phyloP scores from a whole-genome alignment of 345 rosid genomes.

The Syzygium oleosum region DNA sequence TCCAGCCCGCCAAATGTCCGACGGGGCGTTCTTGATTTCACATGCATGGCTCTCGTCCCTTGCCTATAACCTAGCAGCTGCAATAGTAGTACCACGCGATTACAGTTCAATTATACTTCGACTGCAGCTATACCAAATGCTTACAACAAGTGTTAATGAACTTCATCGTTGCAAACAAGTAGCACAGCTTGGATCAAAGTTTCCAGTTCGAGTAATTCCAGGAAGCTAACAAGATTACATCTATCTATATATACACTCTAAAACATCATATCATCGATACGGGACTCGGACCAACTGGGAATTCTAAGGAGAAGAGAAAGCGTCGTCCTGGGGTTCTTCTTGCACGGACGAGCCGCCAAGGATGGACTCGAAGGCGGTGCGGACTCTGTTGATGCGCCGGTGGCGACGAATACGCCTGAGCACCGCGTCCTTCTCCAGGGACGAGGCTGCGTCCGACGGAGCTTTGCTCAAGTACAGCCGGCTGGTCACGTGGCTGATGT shows the following conservation, averaged over 20 bases:
- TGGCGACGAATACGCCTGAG: conserved; percentile 23
- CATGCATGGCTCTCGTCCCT: not conserved
- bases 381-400: conserved; percentile 20
- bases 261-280: not conserved
- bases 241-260: not conserved
- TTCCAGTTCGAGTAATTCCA: not conserved
- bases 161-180: not conserved
- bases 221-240: not conserved
- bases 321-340: conserved; percentile 11
- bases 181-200: not conserved
- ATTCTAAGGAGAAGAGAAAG: conserved; percentile 18
- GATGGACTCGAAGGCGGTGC: conserved; percentile 7
- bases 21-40: not conserved
- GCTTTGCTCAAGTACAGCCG: conserved; percentile 12
- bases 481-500: not conserved
- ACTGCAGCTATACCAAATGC: not conserved
- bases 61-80: not conserved
- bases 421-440: conserved; percentile 20
- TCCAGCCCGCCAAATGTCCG: no score
- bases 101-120: not conserved
- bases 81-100: not conserved
- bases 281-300: not conserved
- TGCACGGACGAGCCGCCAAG: not conserved
- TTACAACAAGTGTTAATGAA: not conserved
- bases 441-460: not conserved